Evolutionary conservation across 805 yeast species (phyloP), one percentile per base, ranked within the genome.

Genomic region (Candida cerambycidarum): DNA sequence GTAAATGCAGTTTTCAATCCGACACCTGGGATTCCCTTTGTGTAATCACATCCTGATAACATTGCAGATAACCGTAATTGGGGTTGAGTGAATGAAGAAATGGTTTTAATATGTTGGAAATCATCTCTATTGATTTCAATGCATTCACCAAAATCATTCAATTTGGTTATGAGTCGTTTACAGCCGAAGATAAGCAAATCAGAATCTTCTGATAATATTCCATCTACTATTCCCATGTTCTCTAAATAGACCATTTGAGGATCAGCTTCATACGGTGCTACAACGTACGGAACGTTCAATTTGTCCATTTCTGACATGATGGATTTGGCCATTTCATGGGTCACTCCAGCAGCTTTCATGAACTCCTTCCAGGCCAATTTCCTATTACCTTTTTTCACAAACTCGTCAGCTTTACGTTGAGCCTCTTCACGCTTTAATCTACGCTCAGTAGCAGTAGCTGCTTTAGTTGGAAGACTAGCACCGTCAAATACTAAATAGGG

Each of bases 221-320:
- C 98, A 47, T 89, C 84, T 5, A 89, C 92, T 1, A 80, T 40
- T 0, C 92, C 92, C 0, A 64, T 50, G 45, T 79, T 78, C 58
- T 92, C 98, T 32, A 93, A 71, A 55, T 82, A 89, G 8, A 90
- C 98, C 85, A 93, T 79, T 61, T 93, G 99, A 1, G 99, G 85
- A 61, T 93, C 99, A 0, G 99, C 99, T 65, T 93, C 99, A 59
- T 89, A 93, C 0, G 99, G 99, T 0, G 99, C 98, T 7, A 93
- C 99, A 6, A 93, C 78, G 54, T 78, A 92, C 45, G 73, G 76
- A 38, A 93, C 79, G 1, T 64, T 62, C 35, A 75, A 69, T 11
- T 59, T 50, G 51, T 80, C 81, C 48, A 95, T 71, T 54, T 77
- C 83, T 31, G 83, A 85, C 57, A 90, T 89, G 10, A 92, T 72